phyloP scores from a whole-genome alignment of 352 stramenopile species.

The Phytophthora foliorum region DNA sequence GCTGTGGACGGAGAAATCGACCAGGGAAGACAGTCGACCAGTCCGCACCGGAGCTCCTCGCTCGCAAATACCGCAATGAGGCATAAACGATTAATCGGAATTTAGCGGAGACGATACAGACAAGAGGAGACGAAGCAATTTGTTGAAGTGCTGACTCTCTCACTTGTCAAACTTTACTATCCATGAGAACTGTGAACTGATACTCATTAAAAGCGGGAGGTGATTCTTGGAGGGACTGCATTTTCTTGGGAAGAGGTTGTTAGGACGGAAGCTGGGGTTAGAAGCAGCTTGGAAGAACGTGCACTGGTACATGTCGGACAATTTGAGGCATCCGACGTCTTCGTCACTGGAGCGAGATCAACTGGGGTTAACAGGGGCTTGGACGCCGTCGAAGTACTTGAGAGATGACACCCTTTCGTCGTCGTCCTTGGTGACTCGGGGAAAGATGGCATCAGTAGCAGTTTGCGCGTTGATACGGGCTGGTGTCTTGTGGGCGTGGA shows the following conservation, averaged over 20 bases:
- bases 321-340: neutral
- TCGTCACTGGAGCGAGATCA: neutral
- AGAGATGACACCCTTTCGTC: neutral
- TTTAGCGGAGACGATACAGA: slow-evolving; percentile 19
- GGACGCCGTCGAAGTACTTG: neutral
- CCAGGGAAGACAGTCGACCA: slow-evolving; percentile 7
- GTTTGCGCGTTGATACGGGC: neutral
- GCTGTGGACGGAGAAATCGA: slow-evolving; percentile 13
- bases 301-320: neutral
- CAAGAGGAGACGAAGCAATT: neutral
- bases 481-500: neutral
- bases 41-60: slow-evolving; percentile 14
- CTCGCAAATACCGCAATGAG: slow-evolving; percentile 13
- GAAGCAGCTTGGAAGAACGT: neutral
- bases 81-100: slow-evolving; percentile 10
- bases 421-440: neutral
- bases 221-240: neutral
- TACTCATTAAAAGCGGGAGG: neutral
- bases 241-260: neutral
- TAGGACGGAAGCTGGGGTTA: slow-evolving; percentile 10
- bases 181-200: neutral
- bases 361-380: neutral
- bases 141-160: slow-evolving; percentile 22
- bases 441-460: neutral
- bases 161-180: too few relatives aligned